Conservation (phyloP, 1,139 yeast genomes). For the Yamadazyma diddensiae region DNA sequence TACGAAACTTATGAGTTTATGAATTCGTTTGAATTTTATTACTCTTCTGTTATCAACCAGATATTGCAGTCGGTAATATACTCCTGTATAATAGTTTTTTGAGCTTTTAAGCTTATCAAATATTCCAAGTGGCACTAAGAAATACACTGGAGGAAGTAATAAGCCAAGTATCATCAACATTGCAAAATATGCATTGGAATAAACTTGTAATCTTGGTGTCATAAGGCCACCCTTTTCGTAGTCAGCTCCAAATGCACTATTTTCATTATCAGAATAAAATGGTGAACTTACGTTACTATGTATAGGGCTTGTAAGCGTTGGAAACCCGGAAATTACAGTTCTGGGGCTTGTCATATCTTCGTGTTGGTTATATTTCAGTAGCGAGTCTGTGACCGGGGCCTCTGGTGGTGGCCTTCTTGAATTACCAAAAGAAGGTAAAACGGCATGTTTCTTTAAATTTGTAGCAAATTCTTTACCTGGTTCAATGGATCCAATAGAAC, state of each 20-base stretch:
- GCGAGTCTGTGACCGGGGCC: constrained; percentile 12
- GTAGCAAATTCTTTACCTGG: neutral
- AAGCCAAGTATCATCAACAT: constrained; percentile 28
- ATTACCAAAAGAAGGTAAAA: constrained; percentile 3
- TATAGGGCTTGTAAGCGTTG: constrained; percentile 7
- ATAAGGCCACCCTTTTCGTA: constrained; percentile 3
- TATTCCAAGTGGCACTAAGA: constrained; percentile 29
- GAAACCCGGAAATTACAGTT: constrained; percentile 10
- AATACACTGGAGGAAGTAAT: constrained; percentile 35
- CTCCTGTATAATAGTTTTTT: constrained; percentile 13
- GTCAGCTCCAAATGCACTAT: constrained; percentile 3
- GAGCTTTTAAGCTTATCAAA: constrained; percentile 26
- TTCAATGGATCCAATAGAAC: constrained; percentile 9
- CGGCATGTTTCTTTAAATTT: constrained; percentile 1
- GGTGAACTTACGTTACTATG: constrained; percentile 8
- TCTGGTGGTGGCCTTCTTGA: constrained; percentile 16
- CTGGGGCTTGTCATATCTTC: constrained; percentile 12
- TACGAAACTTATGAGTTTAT: constrained; percentile 30
- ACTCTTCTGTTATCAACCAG: constrained; percentile 11
- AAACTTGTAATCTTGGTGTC: no score
- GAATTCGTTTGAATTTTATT: constrained; percentile 25
- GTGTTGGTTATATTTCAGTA: constrained; percentile 9
- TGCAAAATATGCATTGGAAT: constrained; percentile 19
- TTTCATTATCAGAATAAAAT: constrained; percentile 6
- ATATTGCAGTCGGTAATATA: constrained; percentile 22